phyloP scores from a whole-genome alignment of 2,329 filamentous ascomycete species.

The Trichophyton verrucosum region DNA sequence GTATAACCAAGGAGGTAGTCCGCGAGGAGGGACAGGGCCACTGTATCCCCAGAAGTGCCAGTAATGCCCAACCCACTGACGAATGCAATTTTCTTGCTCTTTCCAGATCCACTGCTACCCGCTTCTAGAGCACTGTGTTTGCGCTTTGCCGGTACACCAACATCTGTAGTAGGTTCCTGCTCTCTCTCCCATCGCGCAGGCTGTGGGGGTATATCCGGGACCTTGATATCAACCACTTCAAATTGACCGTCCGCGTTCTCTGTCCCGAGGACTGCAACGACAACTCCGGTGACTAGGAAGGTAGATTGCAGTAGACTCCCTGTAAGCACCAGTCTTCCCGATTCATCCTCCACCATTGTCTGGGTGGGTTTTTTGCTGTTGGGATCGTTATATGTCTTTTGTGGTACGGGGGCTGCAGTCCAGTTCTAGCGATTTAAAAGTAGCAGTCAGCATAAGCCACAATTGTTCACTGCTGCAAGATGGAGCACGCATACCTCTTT shows the following conservation, averaged over 20 bases:
- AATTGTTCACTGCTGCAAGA: neutral
- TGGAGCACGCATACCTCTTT: constrained; percentile 59
- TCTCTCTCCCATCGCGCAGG: constrained; percentile 65
- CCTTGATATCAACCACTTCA: constrained; percentile 78
- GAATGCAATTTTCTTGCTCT: constrained; percentile 64
- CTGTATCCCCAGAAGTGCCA: constrained; percentile 58
- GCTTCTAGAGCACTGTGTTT: constrained; percentile 25
- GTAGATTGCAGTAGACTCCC: constrained; percentile 56
- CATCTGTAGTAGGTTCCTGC: constrained; percentile 29
- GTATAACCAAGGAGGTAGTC: constrained; percentile 84
- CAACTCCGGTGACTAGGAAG: constrained; percentile 79
- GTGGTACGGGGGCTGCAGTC: constrained; percentile 68
- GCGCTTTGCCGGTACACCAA: constrained; percentile 19
- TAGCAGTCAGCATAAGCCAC: neutral
- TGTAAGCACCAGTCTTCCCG: constrained; percentile 68
- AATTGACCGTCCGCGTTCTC: constrained; percentile 88
- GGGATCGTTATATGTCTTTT: constrained; percentile 60
- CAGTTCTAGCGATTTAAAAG: constrained; percentile 50
- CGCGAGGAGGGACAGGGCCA: constrained; percentile 63
- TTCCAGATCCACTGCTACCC: constrained; percentile 34
- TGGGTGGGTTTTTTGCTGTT: constrained; percentile 38
- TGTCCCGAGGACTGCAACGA: constrained; percentile 87
- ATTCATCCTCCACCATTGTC: constrained; percentile 90
- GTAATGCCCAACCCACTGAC: constrained; percentile 81
- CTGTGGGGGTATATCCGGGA: constrained; percentile 75